A percentile compares a stretch with the other conserved stretches of the same genome.
Evolutionary conservation across 345 rosid species (phyloP).

Genomic region (Camelina hispida): DNA sequence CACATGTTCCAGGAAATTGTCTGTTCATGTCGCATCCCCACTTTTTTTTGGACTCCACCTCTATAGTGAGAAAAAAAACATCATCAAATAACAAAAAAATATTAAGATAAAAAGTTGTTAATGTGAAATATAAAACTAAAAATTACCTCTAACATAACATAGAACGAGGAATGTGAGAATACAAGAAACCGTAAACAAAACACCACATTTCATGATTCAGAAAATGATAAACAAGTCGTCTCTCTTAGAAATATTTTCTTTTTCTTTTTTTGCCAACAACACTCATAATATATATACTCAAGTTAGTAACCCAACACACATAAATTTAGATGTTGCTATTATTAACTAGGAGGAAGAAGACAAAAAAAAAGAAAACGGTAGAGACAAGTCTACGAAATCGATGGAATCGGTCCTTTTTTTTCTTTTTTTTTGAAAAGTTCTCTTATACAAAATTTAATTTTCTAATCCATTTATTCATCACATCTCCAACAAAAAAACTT

Average conservation of each 20-base stretch:
- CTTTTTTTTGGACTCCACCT: neutral
- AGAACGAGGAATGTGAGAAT: constrained; percentile 2
- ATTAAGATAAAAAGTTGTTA: neutral
- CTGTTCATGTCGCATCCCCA: neutral
- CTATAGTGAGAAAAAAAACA: neutral
- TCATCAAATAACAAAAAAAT: neutral
- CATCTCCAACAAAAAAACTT: neutral
- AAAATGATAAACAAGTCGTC: neutral
- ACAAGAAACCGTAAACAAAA: neutral
- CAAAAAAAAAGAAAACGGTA: too few species aligned
- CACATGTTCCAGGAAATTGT: neutral
- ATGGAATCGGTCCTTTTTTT: neutral
- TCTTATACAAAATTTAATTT: too few species aligned
- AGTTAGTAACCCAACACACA: too few species aligned
- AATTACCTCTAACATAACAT: neutral
- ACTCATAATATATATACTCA: neutral
- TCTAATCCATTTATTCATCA: neutral
- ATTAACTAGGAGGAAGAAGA: neutral
- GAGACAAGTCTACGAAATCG: neutral
- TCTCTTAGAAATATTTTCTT: neutral
- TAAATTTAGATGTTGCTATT: neutral
- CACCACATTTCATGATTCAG: neutral
- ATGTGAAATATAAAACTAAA: neutral
- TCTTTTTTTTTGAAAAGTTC: too few species aligned
- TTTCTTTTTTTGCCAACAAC: neutral